Percentiles rank a stretch among this genome's conserved stretches.
Evolutionary conservation across 768 basidiomycete species (phyloP).

Genomic region (Xerocomus potaroensis): DNA sequence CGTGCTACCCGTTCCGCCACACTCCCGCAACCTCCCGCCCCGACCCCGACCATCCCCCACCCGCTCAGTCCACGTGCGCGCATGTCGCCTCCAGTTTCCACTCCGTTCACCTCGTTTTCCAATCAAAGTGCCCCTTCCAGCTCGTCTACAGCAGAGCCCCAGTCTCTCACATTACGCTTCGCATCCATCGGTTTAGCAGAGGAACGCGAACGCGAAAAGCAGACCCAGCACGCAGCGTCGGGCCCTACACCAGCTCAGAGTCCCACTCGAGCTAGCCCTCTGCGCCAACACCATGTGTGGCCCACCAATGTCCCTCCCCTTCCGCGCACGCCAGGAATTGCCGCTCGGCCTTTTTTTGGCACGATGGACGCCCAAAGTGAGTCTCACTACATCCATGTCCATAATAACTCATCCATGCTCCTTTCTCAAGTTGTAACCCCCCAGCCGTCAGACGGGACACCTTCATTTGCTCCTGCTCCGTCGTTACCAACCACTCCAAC

Average conservation of each 20-base stretch:
- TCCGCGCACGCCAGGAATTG: constrained; percentile 22
- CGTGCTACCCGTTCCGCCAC: constrained; percentile 17
- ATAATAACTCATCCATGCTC: constrained; percentile 6
- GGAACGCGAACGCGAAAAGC: constrained; percentile 17
- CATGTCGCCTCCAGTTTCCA: constrained; percentile 7
- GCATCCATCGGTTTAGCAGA: constrained; percentile 26
- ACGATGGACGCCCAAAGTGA: constrained; percentile 11
- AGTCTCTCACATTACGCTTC: constrained; percentile 32
- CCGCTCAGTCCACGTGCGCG: constrained; percentile 8
- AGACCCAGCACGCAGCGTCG: constrained; percentile 7
- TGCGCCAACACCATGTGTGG: constrained; percentile 20
- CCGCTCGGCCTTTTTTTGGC: constrained; percentile 12
- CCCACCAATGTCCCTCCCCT: constrained; percentile 26
- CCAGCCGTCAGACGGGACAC: constrained; percentile 9
- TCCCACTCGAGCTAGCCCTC: constrained; percentile 6
- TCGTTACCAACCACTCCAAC: constrained; percentile 25
- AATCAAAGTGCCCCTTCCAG: constrained; percentile 1
- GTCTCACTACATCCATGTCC: neutral
- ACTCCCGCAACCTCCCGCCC: constrained; percentile 21
- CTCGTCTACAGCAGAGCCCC: constrained; percentile 12
- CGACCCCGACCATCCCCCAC: neutral
- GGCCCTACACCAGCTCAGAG: constrained; percentile 8
- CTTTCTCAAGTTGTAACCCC: neutral
- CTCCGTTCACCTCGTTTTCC: constrained; percentile 6
- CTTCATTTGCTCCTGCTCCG: constrained; percentile 8